These are phyloP conservation scores for Magnaporthiopsis rhizophila DNA, from an alignment of 2,329 filamentous ascomycete genomes.

Conservation along the genomic window DNA sequence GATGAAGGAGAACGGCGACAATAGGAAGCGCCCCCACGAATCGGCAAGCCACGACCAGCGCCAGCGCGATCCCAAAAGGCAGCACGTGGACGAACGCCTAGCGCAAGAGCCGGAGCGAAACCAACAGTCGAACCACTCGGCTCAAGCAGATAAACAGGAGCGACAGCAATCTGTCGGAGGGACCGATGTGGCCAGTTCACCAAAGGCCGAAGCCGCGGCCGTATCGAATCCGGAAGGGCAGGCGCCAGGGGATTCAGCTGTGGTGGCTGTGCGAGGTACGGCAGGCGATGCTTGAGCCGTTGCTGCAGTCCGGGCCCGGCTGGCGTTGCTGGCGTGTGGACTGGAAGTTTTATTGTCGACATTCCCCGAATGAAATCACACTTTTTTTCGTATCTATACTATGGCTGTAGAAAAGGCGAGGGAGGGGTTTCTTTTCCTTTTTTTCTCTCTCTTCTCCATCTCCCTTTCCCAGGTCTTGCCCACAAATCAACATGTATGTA, in stretches of 20 bases:
- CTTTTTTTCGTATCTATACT: neutral
- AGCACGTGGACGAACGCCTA: constrained; percentile 15
- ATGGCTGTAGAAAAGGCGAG: constrained; percentile 1
- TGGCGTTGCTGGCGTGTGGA: neutral
- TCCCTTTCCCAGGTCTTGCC: neutral
- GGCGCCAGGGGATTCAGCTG: neutral
- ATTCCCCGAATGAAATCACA: constrained; percentile 2
- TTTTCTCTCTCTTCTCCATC: neutral
- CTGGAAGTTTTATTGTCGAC: neutral
- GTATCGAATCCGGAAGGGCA: neutral
- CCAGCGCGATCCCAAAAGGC: constrained; percentile 16
- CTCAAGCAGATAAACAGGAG: neutral
- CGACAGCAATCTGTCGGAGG: neutral
- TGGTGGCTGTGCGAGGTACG: too few relatives aligned
- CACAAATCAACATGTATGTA: neutral
- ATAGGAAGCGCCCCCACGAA: constrained; percentile 30
- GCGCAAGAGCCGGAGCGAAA: neutral
- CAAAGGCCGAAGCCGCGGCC: neutral
- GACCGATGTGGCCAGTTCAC: neutral
- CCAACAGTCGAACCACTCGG: neutral
- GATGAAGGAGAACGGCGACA: constrained; percentile 16
- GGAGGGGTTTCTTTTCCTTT: neutral
- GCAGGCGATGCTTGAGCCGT: neutral
- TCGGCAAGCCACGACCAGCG: constrained; percentile 10
- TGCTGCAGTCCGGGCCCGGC: neutral